Evolutionary conservation across 345 rosid genomes (phyloP), one percentile per base, ranked within the genome.

Genomic region (Arabidopsis arenosa): DNA sequence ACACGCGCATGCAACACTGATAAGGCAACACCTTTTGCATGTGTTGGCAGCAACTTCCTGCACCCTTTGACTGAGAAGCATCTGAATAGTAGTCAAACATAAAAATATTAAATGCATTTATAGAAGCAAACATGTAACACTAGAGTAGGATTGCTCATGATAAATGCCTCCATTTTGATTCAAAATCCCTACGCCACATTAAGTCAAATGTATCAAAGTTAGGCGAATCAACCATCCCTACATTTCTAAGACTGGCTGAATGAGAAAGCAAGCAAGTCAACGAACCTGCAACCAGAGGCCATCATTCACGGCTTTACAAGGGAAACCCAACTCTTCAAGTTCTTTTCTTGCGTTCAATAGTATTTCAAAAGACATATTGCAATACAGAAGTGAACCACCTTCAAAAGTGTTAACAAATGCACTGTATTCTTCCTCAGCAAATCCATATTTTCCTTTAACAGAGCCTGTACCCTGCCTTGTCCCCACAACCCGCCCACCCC

Each of bases 401-500:
- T 94, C 98, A 81, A 94, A 92, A 82, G 91, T 82, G 76, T 83
- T 91, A 41, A 92, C 85, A 61, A 92, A 94, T 52, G 95, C 85
- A 79, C 84, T 90, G 80, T 92, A 85, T 59, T 94, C 93, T 82
- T 92, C 98, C 15, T 84, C 88, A 78, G 60, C 75, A 81, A 88
- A 75, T 66, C 92, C 91, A 47, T 78, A 85, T 78, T 87, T 90
- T 45, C 85, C 90, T 55, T 83, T 75, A 69, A 84, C 86, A 77
- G 70, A 80, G 64, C 82, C 63, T 66, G 86, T 86, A 57, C 82
- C 86, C 80, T 89, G 91, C 79, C 85, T 84, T 73, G 83, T 84
- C 17, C 93, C 95, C 67, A 94, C 97, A 80, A 89, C 92, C 83
- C 97, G 86, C 72, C 98, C 97, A 82, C 98, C 98, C 98, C 98